Evolutionary conservation across 805 yeast species (phyloP).

Genomic region (Wickerhamiella parazyma): DNA sequence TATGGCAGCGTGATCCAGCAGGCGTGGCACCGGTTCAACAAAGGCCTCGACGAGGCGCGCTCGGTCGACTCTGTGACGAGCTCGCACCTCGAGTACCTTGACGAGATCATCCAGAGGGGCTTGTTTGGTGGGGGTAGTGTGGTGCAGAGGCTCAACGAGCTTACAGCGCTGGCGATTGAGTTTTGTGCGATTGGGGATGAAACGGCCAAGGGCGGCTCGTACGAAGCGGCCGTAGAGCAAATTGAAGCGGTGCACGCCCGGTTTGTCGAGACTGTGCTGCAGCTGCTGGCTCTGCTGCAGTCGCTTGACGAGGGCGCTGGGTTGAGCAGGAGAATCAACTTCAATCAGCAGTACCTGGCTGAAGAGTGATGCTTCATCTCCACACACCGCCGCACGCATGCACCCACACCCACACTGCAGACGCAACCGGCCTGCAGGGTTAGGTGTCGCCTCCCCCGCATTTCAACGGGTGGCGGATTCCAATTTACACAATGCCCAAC

Average conservation of each 20-base stretch:
- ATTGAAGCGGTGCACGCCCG: not conserved
- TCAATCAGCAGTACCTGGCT: constrained; percentile 23
- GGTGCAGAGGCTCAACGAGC: constrained; percentile 23
- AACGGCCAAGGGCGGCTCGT: not conserved
- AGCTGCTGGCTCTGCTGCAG: constrained; percentile 2
- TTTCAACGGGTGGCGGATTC: not conserved
- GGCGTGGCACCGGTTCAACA: constrained; percentile 23
- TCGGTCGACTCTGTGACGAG: constrained; percentile 26
- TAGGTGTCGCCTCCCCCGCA: not conserved
- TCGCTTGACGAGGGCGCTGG: constrained; percentile 22
- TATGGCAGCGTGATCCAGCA: constrained; percentile 28
- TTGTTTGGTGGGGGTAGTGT: constrained; percentile 23
- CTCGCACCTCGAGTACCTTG: constrained; percentile 25
- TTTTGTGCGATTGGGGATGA: constrained; percentile 16
- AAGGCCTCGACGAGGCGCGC: constrained; percentile 11
- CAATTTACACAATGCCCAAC: not conserved
- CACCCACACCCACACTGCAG: not conserved
- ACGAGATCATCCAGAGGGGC: constrained; percentile 23
- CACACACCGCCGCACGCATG: not conserved
- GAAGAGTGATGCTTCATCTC: not conserved
- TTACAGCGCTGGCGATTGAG: constrained; percentile 21
- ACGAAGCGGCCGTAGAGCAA: not conserved
- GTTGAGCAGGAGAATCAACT: constrained; percentile 26
- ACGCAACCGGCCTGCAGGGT: not conserved
- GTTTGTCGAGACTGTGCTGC: not conserved